Evolutionary conservation across 2,329 filamentous ascomycete species (phyloP).

Genomic region (Dendryphion nanum): DNA sequence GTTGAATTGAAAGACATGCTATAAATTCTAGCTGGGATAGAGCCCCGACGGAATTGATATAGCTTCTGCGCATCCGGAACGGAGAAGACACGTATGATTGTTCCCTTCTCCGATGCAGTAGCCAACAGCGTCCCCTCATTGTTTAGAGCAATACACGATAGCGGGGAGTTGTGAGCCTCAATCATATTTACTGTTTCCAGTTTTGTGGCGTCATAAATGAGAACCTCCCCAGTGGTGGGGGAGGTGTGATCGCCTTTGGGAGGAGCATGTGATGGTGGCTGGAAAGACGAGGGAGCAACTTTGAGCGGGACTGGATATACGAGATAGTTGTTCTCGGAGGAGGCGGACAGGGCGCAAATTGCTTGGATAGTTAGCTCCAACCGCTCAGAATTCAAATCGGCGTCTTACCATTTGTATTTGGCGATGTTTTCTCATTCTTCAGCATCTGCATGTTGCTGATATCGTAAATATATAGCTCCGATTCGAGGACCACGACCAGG

Average conservation of each 20-base stretch:
- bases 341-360: constrained; percentile 89
- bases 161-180: constrained; percentile 86
- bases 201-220: constrained; percentile 87
- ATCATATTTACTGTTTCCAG: constrained; percentile 93
- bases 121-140: constrained; percentile 88
- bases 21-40: constrained; percentile 92
- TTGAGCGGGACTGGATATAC: constrained; percentile 84
- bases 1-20: constrained; percentile 99
- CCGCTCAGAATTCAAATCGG: background rate
- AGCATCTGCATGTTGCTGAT: constrained; percentile 98
- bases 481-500: constrained; percentile 88
- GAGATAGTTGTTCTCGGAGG: constrained; percentile 92
- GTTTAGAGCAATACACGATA: constrained; percentile 89
- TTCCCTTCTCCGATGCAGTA: constrained; percentile 95
- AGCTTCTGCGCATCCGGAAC: constrained; percentile 88
- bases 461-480: constrained; percentile 97
- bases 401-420: constrained; percentile 72
- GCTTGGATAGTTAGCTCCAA: constrained; percentile 49
- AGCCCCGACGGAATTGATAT: constrained; percentile 92
- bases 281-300: constrained; percentile 51
- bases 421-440: constrained; percentile 88
- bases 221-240: constrained; percentile 84
- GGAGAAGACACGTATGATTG: constrained; percentile 93
- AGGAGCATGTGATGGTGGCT: constrained; percentile 76
- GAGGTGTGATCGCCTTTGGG: constrained; percentile 72